Percentiles rank a stretch among this genome's conserved stretches.
phyloP scores from a whole-genome alignment of 1,139 yeast genomes.

The Yamadazyma membranifaciens region DNA sequence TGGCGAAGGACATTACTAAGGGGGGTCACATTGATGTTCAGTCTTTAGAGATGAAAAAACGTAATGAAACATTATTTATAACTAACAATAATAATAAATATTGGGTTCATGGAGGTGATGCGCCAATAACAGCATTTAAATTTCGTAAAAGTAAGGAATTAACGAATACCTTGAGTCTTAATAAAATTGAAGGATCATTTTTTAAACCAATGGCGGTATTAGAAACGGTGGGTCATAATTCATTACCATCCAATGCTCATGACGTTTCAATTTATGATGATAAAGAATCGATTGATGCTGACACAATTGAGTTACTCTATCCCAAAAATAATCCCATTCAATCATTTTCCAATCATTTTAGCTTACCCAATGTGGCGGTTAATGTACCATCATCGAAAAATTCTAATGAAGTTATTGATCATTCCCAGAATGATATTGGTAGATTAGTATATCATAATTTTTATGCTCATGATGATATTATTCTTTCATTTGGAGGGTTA shows the following conservation, averaged over 20 bases:
- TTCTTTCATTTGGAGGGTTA: conserved; percentile 42
- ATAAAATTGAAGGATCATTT: conserved; percentile 20
- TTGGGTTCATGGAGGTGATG: conserved; percentile 32
- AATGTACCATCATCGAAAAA: conserved; percentile 21
- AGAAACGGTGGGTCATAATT: conserved; percentile 22
- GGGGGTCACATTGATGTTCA: too few species aligned
- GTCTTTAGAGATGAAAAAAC: too few species aligned
- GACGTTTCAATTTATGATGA: conserved; percentile 5
- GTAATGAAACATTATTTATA: too few species aligned
- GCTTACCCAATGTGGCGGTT: conserved; percentile 28
- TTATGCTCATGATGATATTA: conserved; percentile 30
- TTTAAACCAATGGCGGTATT: conserved; percentile 27
- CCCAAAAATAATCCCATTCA: conserved; percentile 16
- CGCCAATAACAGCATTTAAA: conserved; percentile 29
- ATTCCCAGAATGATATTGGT: conserved; percentile 20
- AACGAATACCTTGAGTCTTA: conserved; percentile 18
- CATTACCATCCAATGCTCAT: neutral
- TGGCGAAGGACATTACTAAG: too few species aligned
- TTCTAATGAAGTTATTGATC: conserved; percentile 10
- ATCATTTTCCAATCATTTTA: conserved; percentile 31
- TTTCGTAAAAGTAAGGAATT: conserved; percentile 18
- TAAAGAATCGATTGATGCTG: conserved; percentile 4
- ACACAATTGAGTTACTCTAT: conserved; percentile 9
- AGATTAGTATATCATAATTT: conserved; percentile 35
- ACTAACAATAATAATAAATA: conserved; percentile 7